Percentiles rank a stretch among this genome's conserved stretches.
Conservation (phyloP, 805 yeast species). For the Danielia reshetovae region DNA sequence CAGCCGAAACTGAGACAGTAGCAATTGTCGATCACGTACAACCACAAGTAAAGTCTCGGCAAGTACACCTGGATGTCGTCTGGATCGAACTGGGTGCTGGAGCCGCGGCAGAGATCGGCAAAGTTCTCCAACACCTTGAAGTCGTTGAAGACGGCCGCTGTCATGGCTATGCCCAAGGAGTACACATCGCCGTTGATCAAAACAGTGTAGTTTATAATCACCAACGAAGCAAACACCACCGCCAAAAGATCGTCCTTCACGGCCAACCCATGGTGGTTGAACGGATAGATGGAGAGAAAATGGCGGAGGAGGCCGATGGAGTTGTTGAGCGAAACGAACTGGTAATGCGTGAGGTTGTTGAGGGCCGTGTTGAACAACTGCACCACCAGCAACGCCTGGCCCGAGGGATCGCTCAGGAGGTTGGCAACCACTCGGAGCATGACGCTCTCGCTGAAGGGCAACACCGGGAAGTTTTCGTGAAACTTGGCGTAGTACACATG, state of each 20-base stretch:
- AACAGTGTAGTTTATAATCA: constrained; percentile 50
- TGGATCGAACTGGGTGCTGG: constrained; percentile 1
- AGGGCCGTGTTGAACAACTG: constrained; percentile 42
- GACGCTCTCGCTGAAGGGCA: constrained; percentile 31
- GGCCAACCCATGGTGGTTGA: constrained; percentile 13
- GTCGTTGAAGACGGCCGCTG: constrained; percentile 37
- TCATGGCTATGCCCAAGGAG: constrained; percentile 51
- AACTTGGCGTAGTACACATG: constrained; percentile 39
- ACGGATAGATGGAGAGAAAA: constrained; percentile 34
- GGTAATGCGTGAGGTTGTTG: constrained; percentile 34
- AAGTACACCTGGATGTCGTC: constrained; percentile 17
- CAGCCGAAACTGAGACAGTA: constrained; percentile 51
- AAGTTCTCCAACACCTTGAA: constrained; percentile 47
- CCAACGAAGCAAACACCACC: constrained; percentile 27
- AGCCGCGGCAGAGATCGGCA: constrained; percentile 21
- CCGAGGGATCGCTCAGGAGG: constrained; percentile 13
- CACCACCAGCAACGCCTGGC: constrained; percentile 27
- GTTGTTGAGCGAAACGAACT: constrained; percentile 27
- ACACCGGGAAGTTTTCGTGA: constrained; percentile 44
- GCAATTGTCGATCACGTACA: constrained; percentile 47
- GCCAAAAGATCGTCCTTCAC: constrained; percentile 23
- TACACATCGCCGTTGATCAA: constrained; percentile 57
- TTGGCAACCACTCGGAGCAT: constrained; percentile 14
- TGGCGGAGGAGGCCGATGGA: constrained; percentile 33
- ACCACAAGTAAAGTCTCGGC: constrained; percentile 44